phyloP scores from a whole-genome alignment of 208 protist genomes.

The Porcisia deanei region DNA sequence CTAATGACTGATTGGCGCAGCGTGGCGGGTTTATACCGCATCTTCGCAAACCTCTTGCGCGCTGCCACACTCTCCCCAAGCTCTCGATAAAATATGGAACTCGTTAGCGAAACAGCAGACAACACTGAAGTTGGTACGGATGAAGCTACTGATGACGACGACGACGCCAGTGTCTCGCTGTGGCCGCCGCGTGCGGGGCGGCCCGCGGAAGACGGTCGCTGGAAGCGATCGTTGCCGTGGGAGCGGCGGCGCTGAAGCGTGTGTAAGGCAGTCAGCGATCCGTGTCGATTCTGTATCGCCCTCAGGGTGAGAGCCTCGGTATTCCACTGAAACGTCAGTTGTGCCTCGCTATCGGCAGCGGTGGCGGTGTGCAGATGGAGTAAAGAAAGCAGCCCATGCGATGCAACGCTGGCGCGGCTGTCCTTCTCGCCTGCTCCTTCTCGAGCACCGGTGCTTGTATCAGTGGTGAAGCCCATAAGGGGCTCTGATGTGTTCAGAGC shows the following conservation, averaged over 20 bases:
- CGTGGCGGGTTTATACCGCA: background rate
- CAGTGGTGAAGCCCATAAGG: background rate
- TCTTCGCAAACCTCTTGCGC: slow-evolving; percentile 3
- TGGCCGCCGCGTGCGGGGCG: background rate
- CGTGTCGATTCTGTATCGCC: slow-evolving; percentile 20
- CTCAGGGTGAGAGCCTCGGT: slow-evolving; percentile 12
- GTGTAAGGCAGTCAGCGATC: slow-evolving; percentile 11
- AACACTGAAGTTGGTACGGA: slow-evolving; percentile 14
- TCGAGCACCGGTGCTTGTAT: background rate
- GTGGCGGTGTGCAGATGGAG: background rate
- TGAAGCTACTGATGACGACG: slow-evolving; percentile 3
- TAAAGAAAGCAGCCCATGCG: background rate
- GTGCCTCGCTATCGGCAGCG: background rate
- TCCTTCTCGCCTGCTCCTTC: slow-evolving; percentile 4
- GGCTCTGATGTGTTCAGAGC: background rate
- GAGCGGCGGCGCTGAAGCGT: background rate
- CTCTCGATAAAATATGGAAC: slow-evolving; percentile 26
- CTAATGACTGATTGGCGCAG: background rate
- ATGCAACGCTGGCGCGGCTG: background rate
- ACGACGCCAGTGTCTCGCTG: background rate
- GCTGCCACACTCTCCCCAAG: slow-evolving; percentile 16
- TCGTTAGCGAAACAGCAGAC: slow-evolving; percentile 25
- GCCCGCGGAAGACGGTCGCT: background rate
- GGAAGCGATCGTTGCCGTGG: background rate
- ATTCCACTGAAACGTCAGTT: slow-evolving; percentile 7